Conservation (phyloP, 768 basidiomycete species). For the Cystofilobasidium macerans region DNA sequence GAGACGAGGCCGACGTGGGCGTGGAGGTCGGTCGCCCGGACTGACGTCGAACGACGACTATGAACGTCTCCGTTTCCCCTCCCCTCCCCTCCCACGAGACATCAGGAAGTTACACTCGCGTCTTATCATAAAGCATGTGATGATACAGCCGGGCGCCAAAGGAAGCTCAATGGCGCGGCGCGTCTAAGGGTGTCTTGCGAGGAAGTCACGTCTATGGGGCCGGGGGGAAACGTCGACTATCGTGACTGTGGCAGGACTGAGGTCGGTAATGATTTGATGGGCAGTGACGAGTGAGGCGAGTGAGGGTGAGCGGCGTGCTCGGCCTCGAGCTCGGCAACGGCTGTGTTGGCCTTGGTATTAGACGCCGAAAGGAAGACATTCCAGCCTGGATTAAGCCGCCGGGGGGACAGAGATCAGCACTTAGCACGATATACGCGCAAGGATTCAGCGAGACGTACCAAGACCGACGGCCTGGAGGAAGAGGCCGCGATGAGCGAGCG, state of each 20-base stretch:
- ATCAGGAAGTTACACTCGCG: too few species aligned
- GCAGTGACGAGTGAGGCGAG: background rate
- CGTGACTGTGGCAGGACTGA: background rate
- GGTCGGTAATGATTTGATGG: background rate
- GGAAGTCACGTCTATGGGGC: background rate
- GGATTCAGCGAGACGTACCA: slow-evolving; percentile 6
- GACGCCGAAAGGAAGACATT: slow-evolving; percentile 12
- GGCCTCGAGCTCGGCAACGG: slow-evolving; percentile 1
- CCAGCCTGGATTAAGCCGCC: slow-evolving; percentile 14
- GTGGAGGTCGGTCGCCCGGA: too few species aligned
- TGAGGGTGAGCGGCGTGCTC: background rate
- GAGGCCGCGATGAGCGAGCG: slow-evolving; percentile 17
- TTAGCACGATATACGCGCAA: too few species aligned
- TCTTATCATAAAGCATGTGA: too few species aligned
- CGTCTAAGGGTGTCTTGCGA: too few species aligned
- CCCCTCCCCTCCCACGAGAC: too few species aligned
- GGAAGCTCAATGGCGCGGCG: too few species aligned
- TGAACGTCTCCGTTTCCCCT: too few species aligned
- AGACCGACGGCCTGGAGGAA: slow-evolving; percentile 24
- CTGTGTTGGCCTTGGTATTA: background rate
- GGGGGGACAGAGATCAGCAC: background rate
- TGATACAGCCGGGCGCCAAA: too few species aligned
- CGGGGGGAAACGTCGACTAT: too few species aligned
- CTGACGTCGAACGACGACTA: too few species aligned
- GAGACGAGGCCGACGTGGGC: too few species aligned